Evolutionary conservation across 768 basidiomycete species (phyloP).

Genomic region (Podaxis carcinomalis): DNA sequence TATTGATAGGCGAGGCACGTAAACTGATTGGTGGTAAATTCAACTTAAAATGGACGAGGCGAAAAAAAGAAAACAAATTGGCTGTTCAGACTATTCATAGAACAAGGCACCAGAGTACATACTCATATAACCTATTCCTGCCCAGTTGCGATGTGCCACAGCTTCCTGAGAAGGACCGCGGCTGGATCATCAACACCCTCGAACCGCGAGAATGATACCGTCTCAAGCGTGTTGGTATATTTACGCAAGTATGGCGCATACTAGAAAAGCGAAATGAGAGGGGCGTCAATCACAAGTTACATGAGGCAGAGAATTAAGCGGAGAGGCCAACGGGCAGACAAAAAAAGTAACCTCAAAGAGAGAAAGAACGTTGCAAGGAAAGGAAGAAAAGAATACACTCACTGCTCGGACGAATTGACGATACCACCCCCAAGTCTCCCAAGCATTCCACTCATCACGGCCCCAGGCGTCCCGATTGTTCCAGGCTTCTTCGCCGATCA

Average conservation of each 20-base stretch:
- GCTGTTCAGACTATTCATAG: slow-evolving; percentile 7
- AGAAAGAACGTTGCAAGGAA: not conserved
- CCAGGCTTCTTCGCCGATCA: slow-evolving; percentile 70
- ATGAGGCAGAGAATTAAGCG: not conserved
- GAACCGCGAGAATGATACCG: slow-evolving; percentile 65
- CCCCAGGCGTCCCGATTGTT: slow-evolving; percentile 65
- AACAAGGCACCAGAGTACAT: not conserved
- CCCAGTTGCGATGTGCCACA: slow-evolving; percentile 69
- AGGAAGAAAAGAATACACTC: slow-evolving; percentile 22
- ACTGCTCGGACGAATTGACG: slow-evolving; percentile 83
- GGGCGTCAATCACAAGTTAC: not conserved
- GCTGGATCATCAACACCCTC: slow-evolving; percentile 55
- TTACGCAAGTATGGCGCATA: slow-evolving; percentile 78
- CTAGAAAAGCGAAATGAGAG: slow-evolving; percentile 30
- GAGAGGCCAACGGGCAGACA: not conserved
- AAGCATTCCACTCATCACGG: slow-evolving; percentile 72
- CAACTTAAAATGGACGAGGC: not conserved
- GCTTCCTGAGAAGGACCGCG: slow-evolving; percentile 54
- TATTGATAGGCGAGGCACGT: slow-evolving; percentile 3
- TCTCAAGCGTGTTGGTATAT: slow-evolving; percentile 65
- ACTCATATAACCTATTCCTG: slow-evolving; percentile 31
- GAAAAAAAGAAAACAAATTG: not conserved
- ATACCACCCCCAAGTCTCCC: slow-evolving; percentile 93
- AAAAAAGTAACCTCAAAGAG: not conserved
- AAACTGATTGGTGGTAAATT: not conserved